phyloP scores from a whole-genome alignment of 1,139 yeast species.

The Hemisphaericaspora xylanilytica region DNA sequence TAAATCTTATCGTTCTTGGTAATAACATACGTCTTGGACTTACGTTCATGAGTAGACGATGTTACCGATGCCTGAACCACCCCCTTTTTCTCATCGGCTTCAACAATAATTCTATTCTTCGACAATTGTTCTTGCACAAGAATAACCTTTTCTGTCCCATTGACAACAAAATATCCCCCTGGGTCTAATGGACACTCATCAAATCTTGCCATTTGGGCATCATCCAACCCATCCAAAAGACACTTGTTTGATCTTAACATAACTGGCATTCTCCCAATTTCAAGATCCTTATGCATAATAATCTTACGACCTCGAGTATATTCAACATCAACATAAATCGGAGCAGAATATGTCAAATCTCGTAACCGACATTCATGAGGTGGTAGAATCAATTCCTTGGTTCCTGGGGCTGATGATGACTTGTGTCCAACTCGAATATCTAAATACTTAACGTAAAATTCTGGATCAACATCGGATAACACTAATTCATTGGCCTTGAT shows the following conservation, averaged over 20 bases:
- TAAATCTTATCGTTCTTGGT: too few relatives aligned
- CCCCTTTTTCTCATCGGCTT: conserved; percentile 91
- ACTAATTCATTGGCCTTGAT: conserved; percentile 87
- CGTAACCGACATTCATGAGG: conserved; percentile 97
- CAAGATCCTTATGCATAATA: conserved; percentile 84
- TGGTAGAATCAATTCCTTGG: conserved; percentile 67
- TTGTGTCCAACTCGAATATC: conserved; percentile 87
- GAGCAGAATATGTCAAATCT: conserved; percentile 94
- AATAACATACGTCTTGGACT: conserved; percentile 92
- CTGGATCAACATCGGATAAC: conserved; percentile 94
- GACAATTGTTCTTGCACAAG: conserved; percentile 95
- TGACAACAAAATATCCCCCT: conserved; percentile 96
- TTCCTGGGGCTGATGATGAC: conserved; percentile 48
- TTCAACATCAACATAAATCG: conserved; percentile 94
- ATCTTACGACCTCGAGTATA: conserved; percentile 93
- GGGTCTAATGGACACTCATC: conserved; percentile 98
- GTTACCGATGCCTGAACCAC: conserved; percentile 97
- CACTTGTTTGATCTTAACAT: conserved; percentile 95
- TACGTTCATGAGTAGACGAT: conserved; percentile 95
- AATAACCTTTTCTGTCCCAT: conserved; percentile 97
- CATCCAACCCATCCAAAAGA: conserved; percentile 74
- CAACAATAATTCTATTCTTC: conserved; percentile 96
- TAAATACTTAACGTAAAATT: conserved; percentile 84
- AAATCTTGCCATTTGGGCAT: conserved; percentile 78
- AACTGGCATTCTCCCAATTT: conserved; percentile 96